Percentiles rank a stretch among this genome's conserved stretches.
These are phyloP conservation scores for Aspergillus sp. DNA, from an alignment of 2,329 filamentous ascomycete species.

Conservation along the genomic window DNA sequence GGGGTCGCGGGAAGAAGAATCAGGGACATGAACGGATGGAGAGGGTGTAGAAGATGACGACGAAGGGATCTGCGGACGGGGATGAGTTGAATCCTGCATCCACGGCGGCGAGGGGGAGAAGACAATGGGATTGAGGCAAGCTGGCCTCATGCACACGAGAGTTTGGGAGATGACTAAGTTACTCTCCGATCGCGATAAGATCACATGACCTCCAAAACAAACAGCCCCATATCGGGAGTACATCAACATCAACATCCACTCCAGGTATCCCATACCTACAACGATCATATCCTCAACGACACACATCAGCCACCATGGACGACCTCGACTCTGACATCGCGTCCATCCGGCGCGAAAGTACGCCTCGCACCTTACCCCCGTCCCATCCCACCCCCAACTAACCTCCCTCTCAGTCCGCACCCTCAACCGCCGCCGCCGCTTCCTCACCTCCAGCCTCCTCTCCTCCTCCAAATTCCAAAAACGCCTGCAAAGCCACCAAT, in stretches of 20 bases:
- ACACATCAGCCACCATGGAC: constrained; percentile 15
- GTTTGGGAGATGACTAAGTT: no score
- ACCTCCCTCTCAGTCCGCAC: constrained; percentile 32
- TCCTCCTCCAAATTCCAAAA: constrained; percentile 37
- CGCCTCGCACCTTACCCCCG: constrained; percentile 3
- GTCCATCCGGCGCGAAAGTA: constrained; percentile 41
- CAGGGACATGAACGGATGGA: constrained; percentile 13
- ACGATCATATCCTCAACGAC: not conserved
- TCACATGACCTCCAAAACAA: not conserved
- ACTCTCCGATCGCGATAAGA: not conserved
- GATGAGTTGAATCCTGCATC: constrained; percentile 7
- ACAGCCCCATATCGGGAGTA: not conserved
- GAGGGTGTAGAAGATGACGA: constrained; percentile 5
- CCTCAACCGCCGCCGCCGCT: constrained; percentile 36
- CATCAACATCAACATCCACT: not conserved
- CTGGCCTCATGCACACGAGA: constrained; percentile 20
- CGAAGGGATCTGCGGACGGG: not conserved
- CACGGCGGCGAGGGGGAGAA: constrained; percentile 7
- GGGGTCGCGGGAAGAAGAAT: constrained; percentile 7
- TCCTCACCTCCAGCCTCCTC: constrained; percentile 42
- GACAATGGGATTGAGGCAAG: constrained; percentile 17
- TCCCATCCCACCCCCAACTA: constrained; percentile 5
- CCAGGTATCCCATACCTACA: not conserved
- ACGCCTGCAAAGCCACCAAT: constrained; percentile 6
- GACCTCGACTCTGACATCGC: constrained; percentile 41